Evolutionary conservation across 371 early-diverging fungal species (phyloP), one percentile per base, ranked within the genome.

Genomic region (Rhizopus delemar): DNA sequence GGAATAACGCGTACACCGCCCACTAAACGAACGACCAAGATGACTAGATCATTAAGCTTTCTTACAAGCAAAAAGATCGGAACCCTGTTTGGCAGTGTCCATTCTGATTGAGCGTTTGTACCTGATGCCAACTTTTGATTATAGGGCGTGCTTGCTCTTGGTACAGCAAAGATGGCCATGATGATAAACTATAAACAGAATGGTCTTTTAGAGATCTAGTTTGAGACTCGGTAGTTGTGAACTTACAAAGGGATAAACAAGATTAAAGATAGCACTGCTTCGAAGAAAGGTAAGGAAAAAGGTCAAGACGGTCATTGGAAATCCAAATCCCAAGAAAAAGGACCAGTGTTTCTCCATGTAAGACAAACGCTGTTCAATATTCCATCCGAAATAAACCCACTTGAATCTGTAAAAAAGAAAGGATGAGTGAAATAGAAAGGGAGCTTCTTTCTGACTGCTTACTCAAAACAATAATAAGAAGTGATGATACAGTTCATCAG

Each of bases 321-420:
- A 60, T 28, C 78, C 82, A 53, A 82, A 82, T 29, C 83, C 83
- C 13, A 80, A 60, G 58, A 82, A 82, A 56, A 66, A 82, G 28
- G 83, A 68, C 83, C 83, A 82, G 28, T 77, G 80, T 28, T 66
- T 61, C 46, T 82, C 83, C 56, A 80, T 70, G 55, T 70, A 82
- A 5, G 77, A 57, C 56, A 82, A 55, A 13, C 83, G 68, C 12
- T 75, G 75, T 52, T 80, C 80, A 57, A 78, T 60, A 13, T 67
- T 75, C 77, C 79, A 78, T 7, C 76, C 73, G 50, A 73, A 54
- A 57, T 78, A 75, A 3, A 75, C 58, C 81, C 83, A 80, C 60
- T 80, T 78, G 59, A 77, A 82, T 50, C 82, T 82, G 59, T 22
- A 22, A 22, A 22, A 22, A 22, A 22, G 22, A 22, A 22, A 22